Percentiles rank a stretch among this genome's conserved stretches.
These are phyloP conservation scores for Malassezia slooffiae DNA, from an alignment of 1,284 basidiomycete species.

Conservation along the genomic window DNA sequence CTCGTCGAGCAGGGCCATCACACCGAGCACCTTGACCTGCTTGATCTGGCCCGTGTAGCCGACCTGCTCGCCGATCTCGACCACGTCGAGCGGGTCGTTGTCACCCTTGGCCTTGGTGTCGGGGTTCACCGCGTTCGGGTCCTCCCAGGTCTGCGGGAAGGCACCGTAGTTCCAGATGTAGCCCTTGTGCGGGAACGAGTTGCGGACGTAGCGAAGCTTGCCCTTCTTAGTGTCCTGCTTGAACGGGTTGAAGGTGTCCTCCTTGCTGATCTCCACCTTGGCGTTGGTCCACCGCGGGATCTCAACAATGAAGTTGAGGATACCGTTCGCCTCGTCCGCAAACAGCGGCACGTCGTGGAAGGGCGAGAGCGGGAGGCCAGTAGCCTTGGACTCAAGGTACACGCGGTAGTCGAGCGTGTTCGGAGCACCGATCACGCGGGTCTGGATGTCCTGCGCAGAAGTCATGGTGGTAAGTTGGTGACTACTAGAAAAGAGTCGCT, in stretches of 20 bases:
- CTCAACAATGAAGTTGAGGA: slow-evolving; percentile 59
- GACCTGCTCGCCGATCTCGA: slow-evolving; percentile 98
- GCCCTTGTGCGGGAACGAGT: slow-evolving; percentile 99
- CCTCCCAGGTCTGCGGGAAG: slow-evolving; percentile 99
- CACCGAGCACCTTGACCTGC: slow-evolving; percentile 99
- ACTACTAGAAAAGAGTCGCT: slow-evolving; percentile 25
- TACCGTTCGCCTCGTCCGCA: slow-evolving; percentile 48
- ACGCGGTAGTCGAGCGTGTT: slow-evolving; percentile 94
- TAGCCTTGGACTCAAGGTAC: slow-evolving; percentile 59
- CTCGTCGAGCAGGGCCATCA: slow-evolving; percentile 72
- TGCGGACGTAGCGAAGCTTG: slow-evolving; percentile 90
- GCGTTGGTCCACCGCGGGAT: slow-evolving; percentile 96
- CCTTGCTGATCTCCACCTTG: slow-evolving; percentile 97
- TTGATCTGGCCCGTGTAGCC: slow-evolving; percentile 96
- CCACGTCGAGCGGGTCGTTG: slow-evolving; percentile 98
- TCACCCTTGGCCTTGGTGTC: slow-evolving; percentile 99
- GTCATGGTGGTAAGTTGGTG: slow-evolving; percentile 21
- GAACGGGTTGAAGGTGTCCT: slow-evolving; percentile 96
- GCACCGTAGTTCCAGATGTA: slow-evolving; percentile 56
- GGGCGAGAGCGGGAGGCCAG: slow-evolving; percentile 38
- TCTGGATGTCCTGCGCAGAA: slow-evolving; percentile 51
- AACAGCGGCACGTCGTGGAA: slow-evolving; percentile 47
- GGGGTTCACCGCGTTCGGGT: slow-evolving; percentile 72
- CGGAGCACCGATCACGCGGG: slow-evolving; percentile 70
- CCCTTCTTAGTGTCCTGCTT: slow-evolving; percentile 96